Base-by-base conservation (phyloP, 192 early-diverging fungal genomes). In the Coemansia asiatica region DNA sequence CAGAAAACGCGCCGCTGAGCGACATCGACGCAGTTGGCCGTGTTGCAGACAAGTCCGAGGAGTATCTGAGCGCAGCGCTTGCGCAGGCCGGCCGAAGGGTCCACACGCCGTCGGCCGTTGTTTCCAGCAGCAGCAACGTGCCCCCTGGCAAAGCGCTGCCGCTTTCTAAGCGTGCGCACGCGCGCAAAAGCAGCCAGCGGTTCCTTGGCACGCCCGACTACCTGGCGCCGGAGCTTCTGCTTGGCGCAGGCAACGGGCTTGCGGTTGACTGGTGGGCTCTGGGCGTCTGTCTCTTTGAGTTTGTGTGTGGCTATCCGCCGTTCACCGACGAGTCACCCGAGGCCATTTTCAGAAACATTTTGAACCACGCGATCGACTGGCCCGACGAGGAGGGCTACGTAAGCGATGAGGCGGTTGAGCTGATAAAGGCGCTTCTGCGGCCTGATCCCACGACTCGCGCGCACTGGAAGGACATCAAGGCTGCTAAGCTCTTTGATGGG, bases 191-290 rank as follows among this genome's bases (percentile, higher is more conserved):
- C 80, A 61, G 66, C 19, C 72, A 67, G 7, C 46, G 73, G 1
- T 79, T 91, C 19, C 69, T 90, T 2, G 96, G 96, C 8, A 96
- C 96, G 1, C 96, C 96, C 1, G 96, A 98, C 69, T 97, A 95
- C 40, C 66, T 98, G 53, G 95, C 95, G 0, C 96, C 95, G 4
- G 96, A 98, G 72, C 81, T 98, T 21, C 81, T 96, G 38, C 85
- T 94, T 9, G 93, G 95, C 6, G 87, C 91, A 13, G 90, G 90
- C 18, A 91, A 97, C 67, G 90, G 87, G 9, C 84, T 87, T 4
- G 89, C 88, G 2, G 96, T 97, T 9, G 96, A 98, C 66, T 98
- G 94, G 94, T 98, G 96, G 96, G 87, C 93, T 1, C 71, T 97
- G 16, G 96, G 96, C 25, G 88, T 97, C 28, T 92, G 93, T 53